Base-by-base conservation (phyloP, 345 rosid genomes). In the Raphanus raphanistrum region DNA sequence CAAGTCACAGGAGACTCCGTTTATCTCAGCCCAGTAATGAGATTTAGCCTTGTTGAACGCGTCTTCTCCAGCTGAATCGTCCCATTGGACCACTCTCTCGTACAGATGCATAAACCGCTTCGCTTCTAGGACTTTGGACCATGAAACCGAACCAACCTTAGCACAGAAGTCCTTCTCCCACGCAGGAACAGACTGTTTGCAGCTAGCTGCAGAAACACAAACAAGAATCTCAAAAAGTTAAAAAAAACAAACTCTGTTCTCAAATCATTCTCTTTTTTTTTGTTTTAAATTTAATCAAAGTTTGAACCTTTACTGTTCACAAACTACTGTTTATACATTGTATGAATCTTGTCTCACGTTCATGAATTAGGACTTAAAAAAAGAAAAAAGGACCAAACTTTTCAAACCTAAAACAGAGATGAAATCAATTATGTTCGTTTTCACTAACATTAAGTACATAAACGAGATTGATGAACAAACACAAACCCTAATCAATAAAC, bases 101-200 rank as follows among this genome's bases (percentile, higher is more conserved):
- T 77, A 65, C 15, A 73, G 10, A 57, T 43, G 65, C 73, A 80
- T 80, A 70, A 55, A 78, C 71, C 68, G 79, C 76, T 83, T 82
- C 3, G 81, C 63, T 63, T 82, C 84, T 7, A 85, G 32, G 32
- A 87, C 69, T 85, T 78, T 87, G 79, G 73, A 36, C 90, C 90
- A 87, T 21, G 88, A 80, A 25, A 83, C 63, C 25, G 52, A 70
- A 28, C 88, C 90, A 48, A 87, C 57, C 41, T 69, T 65, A 64
- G 83, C 38, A 71, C 90, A 87, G 73, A 83, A 87, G 4, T 85
- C 84, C 76, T 83, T 87, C 76, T 85, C 90, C 88, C 90, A 85
- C 0, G 71, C 63, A 2, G 90, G 90, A 57, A 85, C 85, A 76
- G 83, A 70, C 16, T 32, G 73, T 16, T 66, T 80, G 63, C 73